Percentiles rank a stretch among this genome's conserved stretches.
phyloP scores from a whole-genome alignment of 2,329 filamentous ascomycete genomes.

The Zymoseptoria pseudotritici region DNA sequence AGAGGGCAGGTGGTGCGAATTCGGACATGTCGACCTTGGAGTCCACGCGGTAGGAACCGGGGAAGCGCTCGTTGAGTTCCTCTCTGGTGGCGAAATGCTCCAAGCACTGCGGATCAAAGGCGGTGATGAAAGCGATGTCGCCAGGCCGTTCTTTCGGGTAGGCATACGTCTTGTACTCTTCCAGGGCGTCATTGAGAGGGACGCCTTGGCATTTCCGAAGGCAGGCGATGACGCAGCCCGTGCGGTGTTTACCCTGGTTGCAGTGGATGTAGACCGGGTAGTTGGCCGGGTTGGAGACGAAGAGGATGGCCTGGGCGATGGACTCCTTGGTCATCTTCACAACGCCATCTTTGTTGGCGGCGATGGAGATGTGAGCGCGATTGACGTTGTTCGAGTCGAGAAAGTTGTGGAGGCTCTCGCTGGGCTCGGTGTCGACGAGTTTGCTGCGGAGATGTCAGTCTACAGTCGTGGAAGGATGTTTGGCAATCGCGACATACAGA shows the following conservation, averaged over 20 bases:
- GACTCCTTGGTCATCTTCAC: slow-evolving; percentile 54
- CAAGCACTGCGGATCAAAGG: slow-evolving; percentile 37
- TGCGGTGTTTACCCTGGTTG: slow-evolving; percentile 91
- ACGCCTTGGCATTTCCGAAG: slow-evolving; percentile 67
- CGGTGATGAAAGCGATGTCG: slow-evolving; percentile 39
- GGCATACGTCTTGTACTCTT: slow-evolving; percentile 65
- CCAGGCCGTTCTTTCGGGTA: slow-evolving; percentile 42
- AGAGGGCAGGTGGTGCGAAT: neutral
- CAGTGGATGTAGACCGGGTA: slow-evolving; percentile 83
- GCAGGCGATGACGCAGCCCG: slow-evolving; percentile 78
- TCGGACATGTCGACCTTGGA: neutral
- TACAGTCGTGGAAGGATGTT: slow-evolving; percentile 21
- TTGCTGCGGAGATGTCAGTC: slow-evolving; percentile 32
- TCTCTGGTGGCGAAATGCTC: slow-evolving; percentile 22
- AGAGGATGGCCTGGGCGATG: slow-evolving; percentile 63
- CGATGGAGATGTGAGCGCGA: slow-evolving; percentile 69
- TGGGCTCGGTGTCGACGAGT: slow-evolving; percentile 42
- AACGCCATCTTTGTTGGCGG: slow-evolving; percentile 75
- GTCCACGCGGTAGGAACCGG: neutral
- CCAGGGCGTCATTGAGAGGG: slow-evolving; percentile 53
- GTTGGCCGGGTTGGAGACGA: slow-evolving; percentile 65
- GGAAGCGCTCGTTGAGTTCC: neutral
- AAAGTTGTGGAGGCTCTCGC: slow-evolving; percentile 50
- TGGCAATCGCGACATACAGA: slow-evolving; percentile 47
- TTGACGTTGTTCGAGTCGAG: slow-evolving; percentile 59